Base-by-base conservation (phyloP, 345 rosid species). In the Streptanthus diversifolius region DNA sequence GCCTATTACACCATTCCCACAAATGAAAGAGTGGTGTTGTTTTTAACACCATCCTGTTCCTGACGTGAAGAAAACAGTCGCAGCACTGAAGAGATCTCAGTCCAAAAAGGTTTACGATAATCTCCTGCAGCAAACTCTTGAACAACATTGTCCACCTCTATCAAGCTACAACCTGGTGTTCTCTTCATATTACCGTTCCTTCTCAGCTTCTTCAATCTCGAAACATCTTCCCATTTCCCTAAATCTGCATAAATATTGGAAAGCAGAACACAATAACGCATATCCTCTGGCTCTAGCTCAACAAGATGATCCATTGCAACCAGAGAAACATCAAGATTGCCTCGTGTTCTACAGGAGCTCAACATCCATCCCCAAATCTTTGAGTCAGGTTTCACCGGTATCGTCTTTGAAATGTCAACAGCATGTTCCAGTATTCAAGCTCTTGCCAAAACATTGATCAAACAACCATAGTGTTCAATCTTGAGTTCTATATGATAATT, bases 341-440 rank as follows among this genome's bases (percentile, higher is more conserved):
- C 55, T 18, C 57, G 72, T 33, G 80, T 76, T 45, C 85, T 81
- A 62, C 88, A 80, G 22, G 84, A 78, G 57, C 85, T 75, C 54
- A 84, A 44, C 56, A 86, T 43, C 22, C 88, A 84, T 1, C 87
- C 86, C 87, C 89, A 87, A 35, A 83, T 80, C 76, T 82, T 82
- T 5, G 87, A 72, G 71, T 82, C 84, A 0, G 86, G 86, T 15
- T 61, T 48, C 83, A 85, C 10, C 10, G 83, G 82, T 83, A 87
- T 85, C 27, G 64, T 78, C 59, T 73, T 61, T 12, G 85, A 66
- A 18, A 79, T 73, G 8, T 76, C 72, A 37, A 73, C 70, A 32
- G 82, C 90, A 41, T 41, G 66, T 2, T 43, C 70, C 1, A 86
- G 77, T 32, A 71, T 27, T 13, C 88, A 82, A 0, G 82, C 69